Conservation (phyloP, 78 protist genomes). For the Bigelowiella natans region DNA sequence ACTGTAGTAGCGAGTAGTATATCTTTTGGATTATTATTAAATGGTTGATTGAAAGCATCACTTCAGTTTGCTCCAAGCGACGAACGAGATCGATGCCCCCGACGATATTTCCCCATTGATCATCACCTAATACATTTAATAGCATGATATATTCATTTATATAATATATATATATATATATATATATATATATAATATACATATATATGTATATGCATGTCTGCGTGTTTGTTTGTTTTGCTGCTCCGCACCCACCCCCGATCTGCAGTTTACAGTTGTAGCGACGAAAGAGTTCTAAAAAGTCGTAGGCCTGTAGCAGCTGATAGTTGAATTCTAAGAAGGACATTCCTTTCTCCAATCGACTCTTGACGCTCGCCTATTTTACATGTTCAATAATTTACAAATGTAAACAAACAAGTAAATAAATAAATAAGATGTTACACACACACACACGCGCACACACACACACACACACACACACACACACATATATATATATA, state of each 20-base stretch:
- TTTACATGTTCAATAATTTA: too few species aligned
- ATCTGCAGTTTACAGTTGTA: not conserved
- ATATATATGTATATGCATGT: not conserved
- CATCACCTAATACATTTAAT: not conserved
- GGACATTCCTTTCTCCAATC: not conserved
- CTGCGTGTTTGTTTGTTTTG: not conserved
- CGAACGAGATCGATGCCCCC: not conserved
- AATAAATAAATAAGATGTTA: too few species aligned
- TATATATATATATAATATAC: too few species aligned
- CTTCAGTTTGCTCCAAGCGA: not conserved
- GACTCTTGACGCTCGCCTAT: too few species aligned
- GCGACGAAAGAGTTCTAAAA: not conserved
- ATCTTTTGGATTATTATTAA: too few species aligned
- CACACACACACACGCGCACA: too few species aligned
- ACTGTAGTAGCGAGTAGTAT: too few species aligned
- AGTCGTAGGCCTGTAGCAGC: not conserved
- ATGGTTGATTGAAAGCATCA: too few species aligned
- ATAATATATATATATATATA: too few species aligned
- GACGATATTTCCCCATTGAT: not conserved
- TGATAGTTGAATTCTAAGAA: not conserved
- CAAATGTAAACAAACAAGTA: too few species aligned
- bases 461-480: not conserved
- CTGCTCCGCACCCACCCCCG: not conserved
- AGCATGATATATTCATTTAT: too few species aligned
- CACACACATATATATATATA: not conserved